Conservation (phyloP, 352 stramenopile species). For the Thraustochytrium sp. region DNA sequence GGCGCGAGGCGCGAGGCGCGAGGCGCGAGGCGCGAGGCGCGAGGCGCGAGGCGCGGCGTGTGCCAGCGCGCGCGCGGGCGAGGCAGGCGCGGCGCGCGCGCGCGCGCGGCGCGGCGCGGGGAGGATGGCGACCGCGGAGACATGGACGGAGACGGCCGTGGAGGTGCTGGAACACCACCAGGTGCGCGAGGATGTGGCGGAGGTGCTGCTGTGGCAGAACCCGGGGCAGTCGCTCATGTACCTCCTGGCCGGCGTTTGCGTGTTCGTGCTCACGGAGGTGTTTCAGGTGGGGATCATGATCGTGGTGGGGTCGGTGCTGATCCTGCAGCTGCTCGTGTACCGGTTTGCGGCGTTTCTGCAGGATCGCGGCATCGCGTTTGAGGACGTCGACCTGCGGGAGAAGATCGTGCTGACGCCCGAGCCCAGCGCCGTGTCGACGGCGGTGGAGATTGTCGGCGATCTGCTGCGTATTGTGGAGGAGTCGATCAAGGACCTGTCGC, state of each 20-base stretch:
- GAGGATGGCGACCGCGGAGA: neutral
- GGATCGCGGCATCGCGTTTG: conserved; percentile 22
- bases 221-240: neutral
- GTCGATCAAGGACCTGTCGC: conserved; percentile 25
- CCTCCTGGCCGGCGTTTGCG: neutral
- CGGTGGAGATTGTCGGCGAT: conserved; percentile 30
- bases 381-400: conserved; percentile 30
- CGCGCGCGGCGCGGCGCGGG: too few relatives aligned
- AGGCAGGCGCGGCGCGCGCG: too few relatives aligned
- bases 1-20: too few relatives aligned
- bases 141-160: conserved; percentile 1
- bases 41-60: too few relatives aligned
- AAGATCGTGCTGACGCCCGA: conserved; percentile 29
- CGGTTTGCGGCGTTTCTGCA: conserved; percentile 28
- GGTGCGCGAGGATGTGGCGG: neutral
- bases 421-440: neutral
- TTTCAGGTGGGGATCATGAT: conserved; percentile 33
- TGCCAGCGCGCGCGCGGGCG: neutral
- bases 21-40: neutral
- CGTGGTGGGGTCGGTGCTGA: neutral
- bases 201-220: conserved; percentile 19
- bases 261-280: conserved; percentile 33
- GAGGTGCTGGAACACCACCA: conserved; percentile 27
- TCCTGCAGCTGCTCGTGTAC: conserved; percentile 39
- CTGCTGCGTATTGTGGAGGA: conserved; percentile 28